Base-by-base conservation (phyloP, 805 yeast genomes). In the Candida nitratophila region DNA sequence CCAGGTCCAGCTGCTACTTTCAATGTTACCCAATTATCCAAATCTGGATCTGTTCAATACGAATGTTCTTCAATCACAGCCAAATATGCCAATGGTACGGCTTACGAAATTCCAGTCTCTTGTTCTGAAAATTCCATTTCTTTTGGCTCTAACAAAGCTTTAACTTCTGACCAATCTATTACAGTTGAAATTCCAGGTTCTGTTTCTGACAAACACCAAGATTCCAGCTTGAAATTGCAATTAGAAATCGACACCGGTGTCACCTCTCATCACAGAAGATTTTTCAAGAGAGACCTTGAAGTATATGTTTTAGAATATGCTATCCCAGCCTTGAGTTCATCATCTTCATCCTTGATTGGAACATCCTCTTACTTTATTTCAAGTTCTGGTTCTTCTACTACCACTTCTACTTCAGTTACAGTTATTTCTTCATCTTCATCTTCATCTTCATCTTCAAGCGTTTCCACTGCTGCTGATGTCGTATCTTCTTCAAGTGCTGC, bases 301-400 rank as follows among this genome's bases (percentile, higher is more conserved):
- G 37, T 34, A 7, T 19, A 19, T n/a, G n/a, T 34, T 19, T 20
- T 34, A 6, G 11, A 19, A 11, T 21, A 22, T 15, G 27, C 45
- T 14, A 30, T 42, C 22, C 37, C 54, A 19, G 41, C 53, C 4
- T 22, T 53, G 24, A 33, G 54, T 6, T 46, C 60, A 16, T 39
- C 56, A 16, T 20, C 48, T 39, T 44, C 54, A 11, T 12, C 50
- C 9, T 43, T 52, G 9, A 37, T 61, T 2, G 29, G 57, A n/a
- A 37, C 63, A 12, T 34, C 63, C n/a, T 7, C 35, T 12, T 32
- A n/a, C 19, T 16, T 7, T n/a, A n/a, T 17, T 8, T 34, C 37
- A 17, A 19, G 15, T 14, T n/a, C 37, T 7, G 37, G 5, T 12
- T 17, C 37, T 19, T 19, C 37, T 10, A 43, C 55, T 3, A 37